Conservation (phyloP, 768 basidiomycete species). For the Asterophora parasitica region DNA sequence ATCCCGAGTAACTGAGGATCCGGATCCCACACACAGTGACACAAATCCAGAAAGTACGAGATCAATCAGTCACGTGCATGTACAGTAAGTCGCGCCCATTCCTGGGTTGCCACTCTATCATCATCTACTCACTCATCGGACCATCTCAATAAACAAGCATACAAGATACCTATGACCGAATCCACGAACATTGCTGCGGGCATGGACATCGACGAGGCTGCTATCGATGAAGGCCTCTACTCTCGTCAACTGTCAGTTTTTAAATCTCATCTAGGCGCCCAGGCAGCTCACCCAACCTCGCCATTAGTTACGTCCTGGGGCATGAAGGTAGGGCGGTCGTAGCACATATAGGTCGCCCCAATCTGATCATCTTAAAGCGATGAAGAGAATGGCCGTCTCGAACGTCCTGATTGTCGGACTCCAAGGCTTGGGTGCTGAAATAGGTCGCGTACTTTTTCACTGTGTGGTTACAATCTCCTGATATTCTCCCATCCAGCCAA, state of each 20-base stretch:
- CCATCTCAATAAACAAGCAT: constrained; percentile 9
- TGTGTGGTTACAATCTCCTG: constrained; percentile 3
- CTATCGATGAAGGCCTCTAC: constrained; percentile 91
- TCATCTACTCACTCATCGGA: constrained; percentile 14
- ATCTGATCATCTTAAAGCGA: constrained; percentile 52
- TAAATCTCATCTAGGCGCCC: constrained; percentile 6
- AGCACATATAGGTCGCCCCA: background rate
- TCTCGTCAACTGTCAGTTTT: constrained; percentile 81
- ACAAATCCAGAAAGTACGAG: too few relatives aligned
- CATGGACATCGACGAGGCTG: constrained; percentile 84
- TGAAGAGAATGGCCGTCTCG: constrained; percentile 98
- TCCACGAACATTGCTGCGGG: constrained; percentile 36
- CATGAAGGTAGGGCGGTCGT: constrained; percentile 69
- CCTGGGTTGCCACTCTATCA: background rate
- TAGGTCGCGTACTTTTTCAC: constrained; percentile 43
- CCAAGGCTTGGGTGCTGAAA: constrained; percentile 92
- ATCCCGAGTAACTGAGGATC: too few relatives aligned
- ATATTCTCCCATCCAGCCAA: constrained; percentile 56
- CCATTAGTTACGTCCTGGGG: constrained; percentile 82
- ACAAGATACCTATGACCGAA: constrained; percentile 30
- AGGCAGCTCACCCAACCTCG: constrained; percentile 15
- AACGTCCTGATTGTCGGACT: constrained; percentile 92
- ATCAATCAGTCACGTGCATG: constrained; percentile 18
- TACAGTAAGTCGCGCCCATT: constrained; percentile 7
- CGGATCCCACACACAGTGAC: too few relatives aligned